Evolutionary conservation across 2,329 filamentous ascomycete genomes (phyloP).

Genomic region (Colletotrichum cuscutae): DNA sequence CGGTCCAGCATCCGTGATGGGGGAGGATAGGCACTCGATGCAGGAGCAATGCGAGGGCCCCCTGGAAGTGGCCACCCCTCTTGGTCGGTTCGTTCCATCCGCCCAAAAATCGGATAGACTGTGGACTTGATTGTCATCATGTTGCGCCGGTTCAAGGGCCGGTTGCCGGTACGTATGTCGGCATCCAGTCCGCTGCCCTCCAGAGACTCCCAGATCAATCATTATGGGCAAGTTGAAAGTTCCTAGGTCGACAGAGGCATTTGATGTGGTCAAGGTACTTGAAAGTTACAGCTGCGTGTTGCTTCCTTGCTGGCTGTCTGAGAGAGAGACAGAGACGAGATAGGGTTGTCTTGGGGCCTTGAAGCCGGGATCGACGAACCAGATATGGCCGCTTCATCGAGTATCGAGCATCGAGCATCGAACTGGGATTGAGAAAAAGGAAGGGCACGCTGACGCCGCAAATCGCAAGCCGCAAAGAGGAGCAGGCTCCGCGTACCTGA

Average conservation of each 20-base stretch:
- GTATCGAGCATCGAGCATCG: background rate
- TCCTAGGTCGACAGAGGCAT: background rate
- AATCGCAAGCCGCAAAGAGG: background rate
- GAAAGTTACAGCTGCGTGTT: background rate
- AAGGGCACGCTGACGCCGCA: background rate
- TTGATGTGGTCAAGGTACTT: background rate
- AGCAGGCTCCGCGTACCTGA: constrained; percentile 10
- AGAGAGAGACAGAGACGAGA: background rate
- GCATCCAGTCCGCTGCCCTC: background rate
- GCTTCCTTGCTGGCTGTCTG: background rate
- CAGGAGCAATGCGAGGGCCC: constrained; percentile 32
- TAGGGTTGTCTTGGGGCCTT: background rate
- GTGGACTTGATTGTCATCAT: constrained; percentile 4
- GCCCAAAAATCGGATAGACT: constrained; percentile 11
- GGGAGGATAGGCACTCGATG: constrained; percentile 6
- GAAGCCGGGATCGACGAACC: background rate
- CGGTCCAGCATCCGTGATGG: background rate
- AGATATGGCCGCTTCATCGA: constrained; percentile 12
- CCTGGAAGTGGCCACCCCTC: constrained; percentile 18
- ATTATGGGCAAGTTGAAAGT: background rate
- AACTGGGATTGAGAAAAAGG: background rate
- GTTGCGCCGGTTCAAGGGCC: background rate
- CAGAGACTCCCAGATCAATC: background rate
- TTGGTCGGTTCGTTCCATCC: constrained; percentile 31
- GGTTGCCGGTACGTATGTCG: background rate